Evolutionary conservation across 495 filamentous ascomycete species (phyloP).

Genomic region (Lindgomyces ingoldianus): DNA sequence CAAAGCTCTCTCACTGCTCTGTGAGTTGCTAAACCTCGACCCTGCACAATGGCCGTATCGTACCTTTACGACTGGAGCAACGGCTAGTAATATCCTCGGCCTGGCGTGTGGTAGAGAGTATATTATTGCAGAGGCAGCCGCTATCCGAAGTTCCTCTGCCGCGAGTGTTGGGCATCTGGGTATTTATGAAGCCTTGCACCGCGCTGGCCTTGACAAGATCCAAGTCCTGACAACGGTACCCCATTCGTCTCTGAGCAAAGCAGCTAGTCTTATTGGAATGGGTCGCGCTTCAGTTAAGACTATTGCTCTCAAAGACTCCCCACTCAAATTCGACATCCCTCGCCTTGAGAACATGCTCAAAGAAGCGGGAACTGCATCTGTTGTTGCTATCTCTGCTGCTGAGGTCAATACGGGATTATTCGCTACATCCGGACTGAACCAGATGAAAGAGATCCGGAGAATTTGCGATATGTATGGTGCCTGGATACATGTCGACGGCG

Average conservation of each 20-base stretch:
- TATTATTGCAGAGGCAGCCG: conserved; percentile 29
- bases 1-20: conserved; percentile 65
- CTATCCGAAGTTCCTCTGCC: conserved; percentile 37
- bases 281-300: conserved; percentile 69
- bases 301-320: conserved; percentile 54
- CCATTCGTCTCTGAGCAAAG: conserved; percentile 81
- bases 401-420: conserved; percentile 93
- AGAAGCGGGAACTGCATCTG: conserved; percentile 58
- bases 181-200: conserved; percentile 63
- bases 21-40: conserved; percentile 65
- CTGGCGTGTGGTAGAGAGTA: conserved; percentile 37
- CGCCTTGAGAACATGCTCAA: conserved; percentile 57
- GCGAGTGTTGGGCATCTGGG: conserved; percentile 68
- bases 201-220: conserved; percentile 63
- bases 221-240: conserved; percentile 77
- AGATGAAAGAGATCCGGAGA: conserved; percentile 64
- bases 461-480: conserved; percentile 73
- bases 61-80: conserved; percentile 89
- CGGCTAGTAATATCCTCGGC: conserved; percentile 80
- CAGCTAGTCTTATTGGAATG: conserved; percentile 76
- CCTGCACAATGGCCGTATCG: conserved; percentile 55
- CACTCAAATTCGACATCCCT: conserved; percentile 68
- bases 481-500: conserved; percentile 91
- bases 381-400: conserved; percentile 76
- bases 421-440: conserved; percentile 59